Percentiles rank a stretch among this genome's conserved stretches.
These are phyloP conservation scores for Beauveria bassiana DNA, from an alignment of 2,329 filamentous ascomycete species.

Conservation along the genomic window DNA sequence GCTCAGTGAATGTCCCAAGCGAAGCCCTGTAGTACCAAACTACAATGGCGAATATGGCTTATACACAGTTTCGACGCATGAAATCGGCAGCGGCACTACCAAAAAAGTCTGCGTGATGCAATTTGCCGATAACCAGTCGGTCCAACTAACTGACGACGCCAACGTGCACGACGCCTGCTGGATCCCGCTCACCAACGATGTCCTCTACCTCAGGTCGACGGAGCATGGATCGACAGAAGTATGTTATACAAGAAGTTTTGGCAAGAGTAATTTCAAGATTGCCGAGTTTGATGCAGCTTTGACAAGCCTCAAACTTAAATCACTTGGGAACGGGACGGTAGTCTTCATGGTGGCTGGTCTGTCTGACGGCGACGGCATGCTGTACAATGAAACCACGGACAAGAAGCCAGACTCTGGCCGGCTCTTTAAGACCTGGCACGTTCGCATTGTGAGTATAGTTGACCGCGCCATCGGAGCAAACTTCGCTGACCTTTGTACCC, in stretches of 20 bases:
- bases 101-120: conserved; percentile 28
- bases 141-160: conserved; percentile 19
- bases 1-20: conserved; percentile 23
- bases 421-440: conserved; percentile 26
- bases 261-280: conserved; percentile 15
- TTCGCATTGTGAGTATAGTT: conserved; percentile 24
- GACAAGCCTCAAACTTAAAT: conserved; percentile 25
- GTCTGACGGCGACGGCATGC: conserved; percentile 21
- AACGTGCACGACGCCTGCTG: conserved; percentile 27
- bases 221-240: conserved; percentile 25
- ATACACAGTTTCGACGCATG: conserved; percentile 32
- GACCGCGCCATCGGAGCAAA: background rate
- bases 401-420: conserved; percentile 22
- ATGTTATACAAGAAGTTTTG: conserved; percentile 18
- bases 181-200: conserved; percentile 25
- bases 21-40: conserved; percentile 30
- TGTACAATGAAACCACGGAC: conserved; percentile 25
- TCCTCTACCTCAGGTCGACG: conserved; percentile 25
- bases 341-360: conserved; percentile 29
- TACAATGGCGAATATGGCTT: conserved; percentile 33
- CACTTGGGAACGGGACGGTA: conserved; percentile 25
- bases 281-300: conserved; percentile 26
- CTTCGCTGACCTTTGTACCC: background rate
- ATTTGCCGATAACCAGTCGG: conserved; percentile 22
- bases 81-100: conserved; percentile 21